Evolutionary conservation across 805 yeast genomes (phyloP), one percentile per base, ranked within the genome.

Genomic region (Candida taoyuanica): DNA sequence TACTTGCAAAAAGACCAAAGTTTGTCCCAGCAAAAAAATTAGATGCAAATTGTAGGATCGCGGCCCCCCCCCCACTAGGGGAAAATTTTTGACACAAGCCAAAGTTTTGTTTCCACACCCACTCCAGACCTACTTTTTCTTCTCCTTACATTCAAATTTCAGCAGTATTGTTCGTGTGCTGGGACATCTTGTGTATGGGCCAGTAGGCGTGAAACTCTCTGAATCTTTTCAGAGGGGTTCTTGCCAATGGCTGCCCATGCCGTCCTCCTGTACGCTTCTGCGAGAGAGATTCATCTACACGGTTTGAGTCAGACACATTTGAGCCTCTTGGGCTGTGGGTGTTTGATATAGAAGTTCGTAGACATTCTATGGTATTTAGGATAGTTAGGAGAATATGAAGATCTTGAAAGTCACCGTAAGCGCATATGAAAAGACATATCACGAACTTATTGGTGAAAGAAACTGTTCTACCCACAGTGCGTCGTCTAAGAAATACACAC

Each of bases 321-420:
- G 36, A 37, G 28, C 8, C 15, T 14, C 16, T 4, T 11, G 16
- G n/a, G 31, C 43, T 23, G 59, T 55, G 53, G 56, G 58, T 53
- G 56, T 43, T 46, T 42, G 59, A 53, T 55, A 55, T 55, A 55
- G 59, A 49, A 55, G 59, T 47, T 52, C 48, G 59, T 55, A 50
- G 47, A 55, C 58, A 55, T 52, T 37, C 15, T 8, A 19, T 15
- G 20, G 7, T 19, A 5, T 7, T 19, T 11, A 15, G 7, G n/a
- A 14, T 29, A 8, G 9, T 29, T 29, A n/a, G n/a, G n/a, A n/a
- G n/a, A n/a, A n/a, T n/a, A n/a, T n/a, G n/a, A n/a, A n/a, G n/a
- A n/a, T n/a, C n/a, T n/a, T n/a, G n/a, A n/a, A n/a, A n/a, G n/a
- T n/a, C n/a, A n/a, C 11, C 24, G 32, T 29, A 29, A 20, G 30